Base-by-base conservation (phyloP, 164 flowering plant species). In the Cinnamomum chago region DNA sequence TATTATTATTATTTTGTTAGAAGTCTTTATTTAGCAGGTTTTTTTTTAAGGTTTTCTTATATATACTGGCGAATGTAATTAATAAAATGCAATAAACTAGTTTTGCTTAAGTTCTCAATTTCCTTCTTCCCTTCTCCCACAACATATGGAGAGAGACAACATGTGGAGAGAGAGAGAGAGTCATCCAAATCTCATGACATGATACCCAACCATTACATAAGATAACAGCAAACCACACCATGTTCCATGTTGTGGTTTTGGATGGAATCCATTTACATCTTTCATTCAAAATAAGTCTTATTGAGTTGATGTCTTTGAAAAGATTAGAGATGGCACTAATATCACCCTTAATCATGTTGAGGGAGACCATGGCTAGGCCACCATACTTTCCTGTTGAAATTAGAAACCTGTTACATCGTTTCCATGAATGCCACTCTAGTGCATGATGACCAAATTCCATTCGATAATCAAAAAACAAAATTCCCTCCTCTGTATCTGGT, bases 391-490 rank as follows among this genome's bases (percentile, higher is more conserved):
- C n/a, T 55, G n/a, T 55, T 17, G 12, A 33, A 67, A 3, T 28
- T 22, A 30, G 18, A 47, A 28, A 18, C 70, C 30, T 67, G 30
- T 12, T 64, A 24, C 28, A 64, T 14, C 15, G 7, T 62, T 24
- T 11, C 23, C 23, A 62, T n/a, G 66, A 62, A 20, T 62, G 23
- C 22, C 24, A 62, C 66, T 13, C 27, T 64, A 64, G 67, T 64
- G 28, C 67, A 64, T 25, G 67, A 25, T 64, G 67, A 64, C 67
- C 67, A 64, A 64, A 64, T 64, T 64, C 67, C 67, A 64, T 64
- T 64, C 23, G 5, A 12, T 14, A 12, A 64, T 27, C 5, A 22
- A 22, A 64, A 64, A 23, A 13, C 10, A 40, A 40, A 40, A 40
- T 40, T 9, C 47, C 47, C 47, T 13, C 23, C 67, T 64, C 60